Evolutionary conservation across 2,329 filamentous ascomycete species (phyloP).

Genomic region (Camptophora hylomeconis): DNA sequence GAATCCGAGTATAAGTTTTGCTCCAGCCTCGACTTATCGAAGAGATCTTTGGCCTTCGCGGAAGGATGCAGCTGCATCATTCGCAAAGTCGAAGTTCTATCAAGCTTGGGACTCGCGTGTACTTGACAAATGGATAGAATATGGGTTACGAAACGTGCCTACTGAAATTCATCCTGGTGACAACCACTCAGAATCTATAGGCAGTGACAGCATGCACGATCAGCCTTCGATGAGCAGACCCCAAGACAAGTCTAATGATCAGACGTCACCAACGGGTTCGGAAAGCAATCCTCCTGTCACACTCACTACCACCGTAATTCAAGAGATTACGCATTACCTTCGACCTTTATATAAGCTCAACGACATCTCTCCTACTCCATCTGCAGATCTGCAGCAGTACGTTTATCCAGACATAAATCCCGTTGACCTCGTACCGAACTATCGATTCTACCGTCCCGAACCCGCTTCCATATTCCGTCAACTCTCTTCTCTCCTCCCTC

Average conservation of each 20-base stretch:
- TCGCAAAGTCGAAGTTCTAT: conserved; percentile 64
- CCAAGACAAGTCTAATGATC: no score
- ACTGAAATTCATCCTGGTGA: conserved; percentile 41
- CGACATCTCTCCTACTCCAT: no score
- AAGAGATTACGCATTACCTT: conserved; percentile 54
- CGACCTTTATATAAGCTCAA: conserved; percentile 48
- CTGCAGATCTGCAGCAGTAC: conserved; percentile 19
- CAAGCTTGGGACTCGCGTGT: conserved; percentile 70
- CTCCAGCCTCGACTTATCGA: conserved; percentile 56
- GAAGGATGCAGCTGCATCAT: conserved; percentile 51
- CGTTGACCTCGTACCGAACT: conserved; percentile 31
- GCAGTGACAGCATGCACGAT: no score
- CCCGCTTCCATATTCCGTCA: conserved; percentile 25
- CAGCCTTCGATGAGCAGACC: no score
- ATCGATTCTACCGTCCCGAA: conserved; percentile 34
- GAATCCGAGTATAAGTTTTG: conserved; percentile 32
- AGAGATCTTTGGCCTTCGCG: conserved; percentile 76
- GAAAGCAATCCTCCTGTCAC: no score
- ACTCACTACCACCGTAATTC: conserved; percentile 66
- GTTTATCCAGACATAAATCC: conserved; percentile 29
- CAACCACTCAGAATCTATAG: conserved; percentile 40
- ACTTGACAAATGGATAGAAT: conserved; percentile 56
- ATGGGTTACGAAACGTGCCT: conserved; percentile 62
- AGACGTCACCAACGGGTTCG: no score
- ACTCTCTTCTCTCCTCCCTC: conserved; percentile 31